Conservation (phyloP, 768 basidiomycete species). For the Melanogaster broomeanus region DNA sequence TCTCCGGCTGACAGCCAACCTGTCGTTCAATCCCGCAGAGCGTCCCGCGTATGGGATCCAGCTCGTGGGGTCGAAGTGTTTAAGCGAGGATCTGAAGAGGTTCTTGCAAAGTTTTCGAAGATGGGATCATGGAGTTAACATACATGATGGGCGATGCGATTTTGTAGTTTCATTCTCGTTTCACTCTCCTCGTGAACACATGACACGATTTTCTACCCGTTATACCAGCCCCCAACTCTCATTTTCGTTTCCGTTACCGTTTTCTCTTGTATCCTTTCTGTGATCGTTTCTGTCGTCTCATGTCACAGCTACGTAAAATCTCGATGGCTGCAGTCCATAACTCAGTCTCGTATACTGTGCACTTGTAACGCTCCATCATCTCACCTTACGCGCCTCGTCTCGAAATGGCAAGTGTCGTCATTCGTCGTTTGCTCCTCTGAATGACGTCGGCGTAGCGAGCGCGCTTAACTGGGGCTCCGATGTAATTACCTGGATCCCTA, state of each 20-base stretch:
- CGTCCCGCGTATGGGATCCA: conserved; percentile 81
- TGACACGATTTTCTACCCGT: conserved; percentile 1
- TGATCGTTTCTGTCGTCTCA: neutral
- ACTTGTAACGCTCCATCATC: neutral
- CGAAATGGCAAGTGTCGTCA: conserved; percentile 7
- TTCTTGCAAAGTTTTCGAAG: conserved; percentile 79
- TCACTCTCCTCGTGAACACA: neutral
- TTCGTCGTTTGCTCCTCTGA: neutral
- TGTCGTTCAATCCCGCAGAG: conserved; percentile 38
- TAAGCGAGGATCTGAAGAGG: conserved; percentile 86
- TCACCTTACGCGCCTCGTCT: too few species aligned
- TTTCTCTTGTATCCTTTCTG: neutral
- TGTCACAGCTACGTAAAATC: neutral
- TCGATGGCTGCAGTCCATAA: neutral
- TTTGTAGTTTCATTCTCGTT: neutral
- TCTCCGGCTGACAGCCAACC: conserved; percentile 47
- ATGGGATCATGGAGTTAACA: conserved; percentile 72
- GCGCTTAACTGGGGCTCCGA: neutral
- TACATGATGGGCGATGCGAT: conserved; percentile 7
- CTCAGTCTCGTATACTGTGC: neutral
- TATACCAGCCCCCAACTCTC: too few species aligned
- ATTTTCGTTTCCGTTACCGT: too few species aligned
- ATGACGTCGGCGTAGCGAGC: conserved; percentile 6
- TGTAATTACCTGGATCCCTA: neutral
- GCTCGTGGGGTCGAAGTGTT: conserved; percentile 83